phyloP scores from a whole-genome alignment of 352 stramenopile genomes.

The Aphanomyces astaci region DNA sequence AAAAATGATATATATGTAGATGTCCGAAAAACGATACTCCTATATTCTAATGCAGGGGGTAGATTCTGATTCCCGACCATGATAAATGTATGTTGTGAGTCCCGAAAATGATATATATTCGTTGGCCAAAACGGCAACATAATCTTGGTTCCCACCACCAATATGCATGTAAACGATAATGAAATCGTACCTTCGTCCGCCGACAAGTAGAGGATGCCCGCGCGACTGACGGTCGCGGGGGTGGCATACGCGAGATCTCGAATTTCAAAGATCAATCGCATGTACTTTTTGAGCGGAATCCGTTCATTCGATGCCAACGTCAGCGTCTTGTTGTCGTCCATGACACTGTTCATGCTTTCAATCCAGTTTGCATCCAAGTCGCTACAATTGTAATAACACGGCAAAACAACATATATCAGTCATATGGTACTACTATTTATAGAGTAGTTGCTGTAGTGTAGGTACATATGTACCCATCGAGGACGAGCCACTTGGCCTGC shows the following conservation, averaged over 20 bases:
- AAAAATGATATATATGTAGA: too few relatives aligned
- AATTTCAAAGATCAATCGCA: constrained; percentile 96
- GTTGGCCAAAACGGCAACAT: too few relatives aligned
- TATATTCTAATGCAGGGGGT: too few relatives aligned
- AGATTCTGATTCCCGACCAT: too few relatives aligned
- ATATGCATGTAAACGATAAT: too few relatives aligned
- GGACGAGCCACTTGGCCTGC: constrained; percentile 90
- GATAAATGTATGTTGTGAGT: too few relatives aligned
- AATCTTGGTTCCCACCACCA: too few relatives aligned
- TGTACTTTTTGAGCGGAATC: constrained; percentile 91
- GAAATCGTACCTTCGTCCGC: constrained; percentile 68
- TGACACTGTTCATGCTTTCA: constrained; percentile 86
- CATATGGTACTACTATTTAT: too few relatives aligned
- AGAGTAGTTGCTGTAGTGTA: too few relatives aligned
- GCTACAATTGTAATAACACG: constrained; percentile 15
- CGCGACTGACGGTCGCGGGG: constrained; percentile 89
- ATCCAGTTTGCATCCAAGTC: constrained; percentile 84
- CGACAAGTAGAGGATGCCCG: constrained; percentile 94
- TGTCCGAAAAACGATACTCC: too few relatives aligned
- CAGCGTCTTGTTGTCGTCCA: constrained; percentile 87
- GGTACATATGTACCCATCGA: too few relatives aligned
- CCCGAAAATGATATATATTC: too few relatives aligned
- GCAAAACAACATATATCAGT: not conserved
- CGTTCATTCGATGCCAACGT: constrained; percentile 91
- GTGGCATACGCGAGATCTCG: constrained; percentile 91